Evolutionary conservation across 2,329 filamentous ascomycete species (phyloP).

Genomic region (Nemania bipapillata): DNA sequence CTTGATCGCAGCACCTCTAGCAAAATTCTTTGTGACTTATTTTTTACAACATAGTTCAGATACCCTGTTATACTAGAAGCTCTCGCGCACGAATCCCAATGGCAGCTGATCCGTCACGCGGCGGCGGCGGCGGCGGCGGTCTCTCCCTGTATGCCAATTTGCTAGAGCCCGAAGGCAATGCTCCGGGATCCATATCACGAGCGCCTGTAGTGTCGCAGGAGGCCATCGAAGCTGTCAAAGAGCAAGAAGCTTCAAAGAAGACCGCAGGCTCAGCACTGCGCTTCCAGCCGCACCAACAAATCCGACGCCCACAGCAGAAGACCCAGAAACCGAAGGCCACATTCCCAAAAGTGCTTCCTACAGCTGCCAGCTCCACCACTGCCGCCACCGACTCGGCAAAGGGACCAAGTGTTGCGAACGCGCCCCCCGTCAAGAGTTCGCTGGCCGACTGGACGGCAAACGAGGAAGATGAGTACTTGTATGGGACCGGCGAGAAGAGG

Average conservation of each 20-base stretch:
- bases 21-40: neutral
- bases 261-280: slow-evolving; percentile 73
- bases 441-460: slow-evolving; percentile 83
- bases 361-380: slow-evolving; percentile 47
- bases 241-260: slow-evolving; percentile 70
- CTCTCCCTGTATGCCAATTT: slow-evolving; percentile 88
- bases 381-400: slow-evolving; percentile 25
- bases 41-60: neutral
- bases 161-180: slow-evolving; percentile 67
- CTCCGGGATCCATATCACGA: slow-evolving; percentile 75
- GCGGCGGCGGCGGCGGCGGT: slow-evolving; percentile 59
- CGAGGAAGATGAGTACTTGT: slow-evolving; percentile 84
- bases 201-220: slow-evolving; percentile 78
- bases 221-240: slow-evolving; percentile 57
- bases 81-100: slow-evolving; percentile 32
- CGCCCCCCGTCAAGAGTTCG: slow-evolving; percentile 68
- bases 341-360: slow-evolving; percentile 61
- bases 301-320: slow-evolving; percentile 78
- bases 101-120: slow-evolving; percentile 50
- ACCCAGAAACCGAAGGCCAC: slow-evolving; percentile 67
- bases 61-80: neutral
- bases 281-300: slow-evolving; percentile 75
- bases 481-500: slow-evolving; percentile 70
- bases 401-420: slow-evolving; percentile 33
- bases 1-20: neutral